Base-by-base conservation (phyloP, 176 grass and related monocot species). In the Thalia dealbata region DNA sequence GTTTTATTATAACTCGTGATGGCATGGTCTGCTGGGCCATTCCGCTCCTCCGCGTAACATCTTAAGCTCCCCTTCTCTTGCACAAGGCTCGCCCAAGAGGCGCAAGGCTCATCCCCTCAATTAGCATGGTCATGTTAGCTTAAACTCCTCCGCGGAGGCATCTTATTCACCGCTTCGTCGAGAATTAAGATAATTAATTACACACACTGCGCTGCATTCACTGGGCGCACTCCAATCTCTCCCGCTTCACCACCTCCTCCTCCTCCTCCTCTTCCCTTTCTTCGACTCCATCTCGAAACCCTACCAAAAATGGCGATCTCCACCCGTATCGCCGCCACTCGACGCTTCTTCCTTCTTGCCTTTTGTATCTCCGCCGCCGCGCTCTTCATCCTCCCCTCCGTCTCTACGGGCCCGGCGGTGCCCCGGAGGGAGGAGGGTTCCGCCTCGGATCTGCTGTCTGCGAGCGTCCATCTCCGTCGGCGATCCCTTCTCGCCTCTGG, bases 381-480 rank as follows among this genome's bases (percentile, higher is more conserved):
- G 7, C 8, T 46, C 14, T 48, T 46, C 38, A n/a, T 68, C 19
- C 35, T 68, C 65, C 38, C 18, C 9, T 23, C 54, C 55, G 1
- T 38, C 13, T 0, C 32, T 22, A 24, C 73, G 22, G 14, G 0
- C 56, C 32, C 55, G 41, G 73, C 22, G 32, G 56, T 45, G 58
- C 12, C 1, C 58, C 14, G 24, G 18, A 25, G 12, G 50, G 48
- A 27, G 46, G 70, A 72, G 70, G 10, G 23, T 15, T 14, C 28
- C n/a, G 5, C 22, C 23, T 32, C 66, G 75, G 72, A 42, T 82
- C 83, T 38, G 86, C 81, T 59, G 75, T 75, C 64, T 62, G 85
- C 64, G 77, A 81, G 10, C 65, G n/a, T 68, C 65, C 65, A 68
- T 68, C 22, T 62, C 7, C 2, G 18, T 4, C 56, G 56, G 21